Evolutionary conservation across 352 stramenopile species (phyloP), one percentile per base, ranked within the genome.

Genomic region (Globisporangium heterothallicum): DNA sequence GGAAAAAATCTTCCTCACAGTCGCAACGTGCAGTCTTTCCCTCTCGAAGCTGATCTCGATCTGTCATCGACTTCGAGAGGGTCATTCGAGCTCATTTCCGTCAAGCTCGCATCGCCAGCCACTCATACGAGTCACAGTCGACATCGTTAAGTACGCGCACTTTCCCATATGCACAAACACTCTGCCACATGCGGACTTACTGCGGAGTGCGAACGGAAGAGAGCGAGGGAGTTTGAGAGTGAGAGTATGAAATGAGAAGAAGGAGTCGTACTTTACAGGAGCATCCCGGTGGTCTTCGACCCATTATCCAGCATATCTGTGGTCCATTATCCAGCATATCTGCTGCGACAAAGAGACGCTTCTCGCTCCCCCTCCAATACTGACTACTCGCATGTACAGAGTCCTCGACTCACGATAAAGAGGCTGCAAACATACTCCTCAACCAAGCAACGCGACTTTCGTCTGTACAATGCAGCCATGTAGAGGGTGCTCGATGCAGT

Each of bases 241-340:
- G n/a, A n/a, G n/a, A n/a, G n/a, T n/a, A n/a, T 8, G 25, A 26
- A 25, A 19, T 34, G 18, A 2, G 8, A 21, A 21, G 7, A 27
- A n/a, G 4, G 16, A 24, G 18, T 46, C 50, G 51, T 12, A 64
- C 38, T 59, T 64, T 38, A 30, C 6, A 12, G 41, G 43, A 35
- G 4, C 22, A 2, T 58, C 61, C 32, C 50, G 46, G 44, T 64
- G 56, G 47, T 57, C n/a, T 34, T 14, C 24, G 50, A n/a, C 18
- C 29, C 44, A 27, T 7, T 38, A 3, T 10, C 32, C 32, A 8
- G 16, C 38, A 21, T 19, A 14, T 51, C 10, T 4, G 18, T 48
- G 12, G 14, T 34, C 13, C 13, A 10, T 8, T 35, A 5, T n/a
- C n/a, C n/a, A n/a, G n/a, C n/a, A n/a, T n/a, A n/a, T n/a, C n/a